Percentiles rank a stretch among this genome's conserved stretches.
phyloP scores from a whole-genome alignment of 257 asterid genomes.

The Fraxinus quadrangulata region DNA sequence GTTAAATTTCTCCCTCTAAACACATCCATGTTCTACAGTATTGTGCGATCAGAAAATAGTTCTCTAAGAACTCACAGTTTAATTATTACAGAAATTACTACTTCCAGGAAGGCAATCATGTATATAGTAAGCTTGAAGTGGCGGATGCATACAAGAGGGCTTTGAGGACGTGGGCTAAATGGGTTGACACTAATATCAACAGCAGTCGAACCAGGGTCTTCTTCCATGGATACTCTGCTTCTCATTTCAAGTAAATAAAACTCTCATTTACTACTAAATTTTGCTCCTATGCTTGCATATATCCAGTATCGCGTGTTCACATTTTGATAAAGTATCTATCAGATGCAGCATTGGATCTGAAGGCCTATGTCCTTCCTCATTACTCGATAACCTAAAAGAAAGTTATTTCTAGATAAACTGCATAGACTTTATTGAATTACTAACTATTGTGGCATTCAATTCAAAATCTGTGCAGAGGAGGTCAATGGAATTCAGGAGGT shows the following conservation, averaged over 20 bases:
- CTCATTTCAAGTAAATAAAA: conserved; percentile 61
- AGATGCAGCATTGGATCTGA: no score
- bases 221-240: conserved; percentile 58
- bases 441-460: background rate
- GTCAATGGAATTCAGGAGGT: conserved; percentile 67
- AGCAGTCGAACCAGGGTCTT: conserved; percentile 45
- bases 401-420: no score
- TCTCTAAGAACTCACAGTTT: background rate
- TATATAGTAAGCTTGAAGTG: conserved; percentile 42
- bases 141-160: conserved; percentile 55
- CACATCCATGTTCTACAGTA: background rate
- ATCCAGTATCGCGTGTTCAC: no score
- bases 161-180: conserved; percentile 56
- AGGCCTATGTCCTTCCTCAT: no score
- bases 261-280: background rate
- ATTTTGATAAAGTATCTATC: no score
- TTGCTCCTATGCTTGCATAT: background rate
- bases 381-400: no score
- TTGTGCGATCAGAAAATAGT: background rate
- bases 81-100: conserved; percentile 41
- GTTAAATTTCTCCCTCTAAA: background rate
- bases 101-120: conserved; percentile 60
- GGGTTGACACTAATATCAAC: conserved; percentile 61
- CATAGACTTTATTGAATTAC: background rate
- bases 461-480: conserved; percentile 44